These are phyloP conservation scores for Cornus florida DNA, from an alignment of 148 eudicot genomes.

Conservation along the genomic window DNA sequence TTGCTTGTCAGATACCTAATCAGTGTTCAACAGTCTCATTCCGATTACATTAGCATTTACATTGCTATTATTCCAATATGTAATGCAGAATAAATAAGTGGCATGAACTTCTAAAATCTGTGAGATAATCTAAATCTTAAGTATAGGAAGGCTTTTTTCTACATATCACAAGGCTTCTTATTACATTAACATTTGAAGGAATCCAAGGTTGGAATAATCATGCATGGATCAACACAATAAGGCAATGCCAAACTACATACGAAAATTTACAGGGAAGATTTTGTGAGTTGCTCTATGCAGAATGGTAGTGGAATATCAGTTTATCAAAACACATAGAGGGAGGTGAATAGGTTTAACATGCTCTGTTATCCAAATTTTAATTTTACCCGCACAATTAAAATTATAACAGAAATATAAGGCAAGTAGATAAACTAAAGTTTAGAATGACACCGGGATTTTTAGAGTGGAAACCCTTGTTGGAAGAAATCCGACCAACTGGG, in stretches of 20 bases:
- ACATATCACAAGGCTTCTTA: neutral
- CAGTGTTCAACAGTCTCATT: neutral
- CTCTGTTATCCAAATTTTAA: too few relatives aligned
- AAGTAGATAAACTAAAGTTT: too few relatives aligned
- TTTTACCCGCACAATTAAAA: too few relatives aligned
- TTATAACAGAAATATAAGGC: too few relatives aligned
- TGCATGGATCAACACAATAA: neutral
- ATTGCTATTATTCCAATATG: neutral
- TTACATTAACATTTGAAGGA: neutral
- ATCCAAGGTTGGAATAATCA: too few relatives aligned
- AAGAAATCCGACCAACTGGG: too few relatives aligned
- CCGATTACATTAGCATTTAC: neutral
- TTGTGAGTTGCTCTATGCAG: too few relatives aligned
- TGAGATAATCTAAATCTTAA: neutral
- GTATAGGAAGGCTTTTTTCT: neutral
- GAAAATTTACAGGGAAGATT: neutral
- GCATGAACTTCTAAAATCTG: neutral
- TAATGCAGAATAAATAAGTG: neutral
- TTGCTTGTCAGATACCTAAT: constrained; percentile 57
- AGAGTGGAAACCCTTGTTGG: too few relatives aligned
- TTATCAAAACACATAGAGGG: too few relatives aligned
- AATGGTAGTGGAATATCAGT: too few relatives aligned
- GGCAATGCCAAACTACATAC: neutral
- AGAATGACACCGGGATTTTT: too few relatives aligned
- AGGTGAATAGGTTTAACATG: too few relatives aligned